phyloP scores from a whole-genome alignment of 306 rosid genomes.

The Myrica gale region DNA sequence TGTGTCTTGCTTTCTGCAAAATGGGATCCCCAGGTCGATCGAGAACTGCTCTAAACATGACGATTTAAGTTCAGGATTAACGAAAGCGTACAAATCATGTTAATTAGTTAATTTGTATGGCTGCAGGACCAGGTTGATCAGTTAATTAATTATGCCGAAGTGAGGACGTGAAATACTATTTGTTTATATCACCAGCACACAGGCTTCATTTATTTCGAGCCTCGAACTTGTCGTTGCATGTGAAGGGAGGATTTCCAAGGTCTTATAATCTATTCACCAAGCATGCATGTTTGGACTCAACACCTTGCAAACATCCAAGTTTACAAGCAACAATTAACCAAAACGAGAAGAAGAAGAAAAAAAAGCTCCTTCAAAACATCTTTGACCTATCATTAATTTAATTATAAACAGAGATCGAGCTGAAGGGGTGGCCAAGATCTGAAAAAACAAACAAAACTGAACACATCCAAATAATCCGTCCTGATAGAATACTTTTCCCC shows the following conservation, averaged over 20 bases:
- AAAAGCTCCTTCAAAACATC: neutral
- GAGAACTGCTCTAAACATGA: neutral
- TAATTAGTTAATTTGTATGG: neutral
- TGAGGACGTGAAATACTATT: neutral
- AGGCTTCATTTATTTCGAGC: slow-evolving; percentile 10
- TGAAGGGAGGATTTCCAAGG: slow-evolving; percentile 34
- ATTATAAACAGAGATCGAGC: too few relatives aligned
- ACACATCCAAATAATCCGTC: too few relatives aligned
- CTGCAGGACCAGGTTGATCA: neutral
- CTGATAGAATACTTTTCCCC: too few relatives aligned
- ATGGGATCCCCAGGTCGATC: neutral
- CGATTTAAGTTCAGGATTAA: too few relatives aligned
- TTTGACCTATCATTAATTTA: neutral
- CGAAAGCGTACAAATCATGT: too few relatives aligned
- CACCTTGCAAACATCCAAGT: slow-evolving; percentile 7
- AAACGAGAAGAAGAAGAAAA: neutral
- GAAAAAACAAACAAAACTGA: too few relatives aligned
- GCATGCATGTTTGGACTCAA: slow-evolving; percentile 23
- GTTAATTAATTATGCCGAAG: neutral
- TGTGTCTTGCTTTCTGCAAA: neutral
- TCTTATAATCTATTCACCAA: slow-evolving; percentile 14
- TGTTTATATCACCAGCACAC: neutral
- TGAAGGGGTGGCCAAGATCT: too few relatives aligned
- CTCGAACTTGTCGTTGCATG: slow-evolving; percentile 31
- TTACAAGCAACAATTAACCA: neutral